Evolutionary conservation across 805 yeast species (phyloP), one percentile per base, ranked within the genome.

Genomic region (Wickerhamomyces canadensis): DNA sequence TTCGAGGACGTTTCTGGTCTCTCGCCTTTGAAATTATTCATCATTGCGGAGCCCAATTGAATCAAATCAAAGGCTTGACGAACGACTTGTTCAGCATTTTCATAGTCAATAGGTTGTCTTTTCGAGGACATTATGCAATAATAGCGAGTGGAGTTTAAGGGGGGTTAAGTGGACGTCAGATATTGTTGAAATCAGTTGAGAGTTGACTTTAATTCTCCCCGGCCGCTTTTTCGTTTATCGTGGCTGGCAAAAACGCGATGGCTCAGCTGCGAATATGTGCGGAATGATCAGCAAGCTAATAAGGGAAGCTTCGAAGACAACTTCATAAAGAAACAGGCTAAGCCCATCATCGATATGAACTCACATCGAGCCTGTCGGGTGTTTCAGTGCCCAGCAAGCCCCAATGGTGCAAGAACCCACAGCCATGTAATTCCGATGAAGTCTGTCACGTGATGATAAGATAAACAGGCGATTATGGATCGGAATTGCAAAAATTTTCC

Each of bases 21-120:
- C 17, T 28, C 34, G 16, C 23, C 31, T 24, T 44, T 37, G 40
- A n/a, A n/a, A n/a, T n/a, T n/a, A n/a, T 42, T 41, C 22, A 52
- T n/a, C 50, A 52, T 43, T 17, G 42, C 34, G 2, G 49, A 47
- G 1, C 57, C 54, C 23, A 52, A 30, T 31, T 50, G 51, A 37
- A 52, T 37, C 14, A 50, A 39, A 38, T 45, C 49, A 19, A 52
- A 50, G 5, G 55, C 57, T 37, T 49, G 51, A 27, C 50, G 48
- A 34, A 52, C 38, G 12, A 50, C 50, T 17, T 42, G 27, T 31
- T 50, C 52, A 6, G 52, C 51, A 19, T 39, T 43, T 8, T 40
- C 42, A 7, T 44, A 24, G 3, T 38, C 38, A 4, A 36, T 42
- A 8, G 24, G 3, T 7, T 19, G 19, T 18, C 33, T 38, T 13